Evolutionary conservation across 768 basidiomycete genomes (phyloP), one percentile per base, ranked within the genome.

Genomic region (Leccinum incarnatum): DNA sequence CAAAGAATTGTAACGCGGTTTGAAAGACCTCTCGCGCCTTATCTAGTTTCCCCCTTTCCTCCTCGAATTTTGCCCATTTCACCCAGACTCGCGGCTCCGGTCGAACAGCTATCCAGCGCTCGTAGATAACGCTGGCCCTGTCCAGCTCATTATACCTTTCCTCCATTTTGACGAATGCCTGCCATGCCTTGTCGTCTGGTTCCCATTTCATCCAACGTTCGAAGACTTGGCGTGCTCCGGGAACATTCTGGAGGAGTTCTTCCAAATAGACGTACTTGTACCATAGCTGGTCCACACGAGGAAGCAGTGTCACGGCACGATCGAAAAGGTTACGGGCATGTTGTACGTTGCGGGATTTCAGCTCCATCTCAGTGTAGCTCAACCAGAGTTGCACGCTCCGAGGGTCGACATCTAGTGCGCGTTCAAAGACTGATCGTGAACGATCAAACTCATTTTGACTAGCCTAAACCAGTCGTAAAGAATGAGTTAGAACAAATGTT

Each of bases 181-280:
- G 92, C 96, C 96, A 99, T 3, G 96, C 95, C 78, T 98, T 98
- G 83, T 98, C 97, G 67, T 98, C 95, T 1, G 97, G 97, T 71
- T 98, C 97, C 97, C 97, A 98, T 64, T 93, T 85, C 94, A 98
- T 96, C 97, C 97, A 99, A 49, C 97, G 84, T 74, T 99, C 97
- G 62, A 98, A 99, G 56, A 98, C 93, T 71, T 98, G 96, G 9
- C 97, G 87, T 2, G 95, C 95, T 40, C 97, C 97, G 1, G 95
- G 86, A 32, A 99, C 88, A 69, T 99, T 98, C 67, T 95, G 90
- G 12, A 99, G 83, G 3, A 99, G 83, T 71, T 99, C 97, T 70
- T 99, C 97, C 55, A 99, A 85, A 74, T 97, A 98, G 59, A 99
- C 96, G 57, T 98, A 99, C 74, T 98, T 98, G 83, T 98, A 98